Conservation (phyloP, 345 rosid species). For the Syzygium aromaticum region DNA sequence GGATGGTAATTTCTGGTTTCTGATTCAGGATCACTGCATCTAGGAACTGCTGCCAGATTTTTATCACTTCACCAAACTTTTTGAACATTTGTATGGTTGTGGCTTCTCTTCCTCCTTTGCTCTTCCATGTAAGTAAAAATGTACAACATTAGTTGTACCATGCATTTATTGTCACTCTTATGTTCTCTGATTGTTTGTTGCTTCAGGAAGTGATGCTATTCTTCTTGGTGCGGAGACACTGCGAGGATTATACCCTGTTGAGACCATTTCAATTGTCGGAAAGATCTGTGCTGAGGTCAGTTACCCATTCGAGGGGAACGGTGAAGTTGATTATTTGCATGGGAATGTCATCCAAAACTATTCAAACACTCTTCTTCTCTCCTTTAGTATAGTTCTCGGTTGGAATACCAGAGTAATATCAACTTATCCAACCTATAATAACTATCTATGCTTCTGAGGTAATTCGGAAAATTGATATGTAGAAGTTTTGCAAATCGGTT, state of each 20-base stretch:
- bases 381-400: not conserved
- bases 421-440: not conserved
- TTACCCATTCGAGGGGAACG: not conserved
- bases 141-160: not conserved
- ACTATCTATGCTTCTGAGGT: not conserved
- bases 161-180: not conserved
- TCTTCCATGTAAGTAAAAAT: not conserved
- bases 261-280: constrained; percentile 72
- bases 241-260: constrained; percentile 90
- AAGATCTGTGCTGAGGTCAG: constrained; percentile 87
- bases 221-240: constrained; percentile 97
- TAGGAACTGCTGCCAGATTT: not conserved
- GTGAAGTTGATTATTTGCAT: not conserved
- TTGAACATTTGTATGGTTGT: not conserved
- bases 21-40: not conserved
- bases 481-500: not conserved
- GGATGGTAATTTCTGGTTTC: constrained; percentile 49
- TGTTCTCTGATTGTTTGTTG: not conserved
- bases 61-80: not conserved
- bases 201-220: constrained; percentile 84
- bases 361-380: not conserved
- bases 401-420: not conserved
- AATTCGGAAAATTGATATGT: not conserved
- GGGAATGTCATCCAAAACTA: not conserved
- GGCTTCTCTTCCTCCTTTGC: not conserved